Conservation (phyloP, 495 filamentous ascomycete genomes). For the Aspergillus nidulans region DNA sequence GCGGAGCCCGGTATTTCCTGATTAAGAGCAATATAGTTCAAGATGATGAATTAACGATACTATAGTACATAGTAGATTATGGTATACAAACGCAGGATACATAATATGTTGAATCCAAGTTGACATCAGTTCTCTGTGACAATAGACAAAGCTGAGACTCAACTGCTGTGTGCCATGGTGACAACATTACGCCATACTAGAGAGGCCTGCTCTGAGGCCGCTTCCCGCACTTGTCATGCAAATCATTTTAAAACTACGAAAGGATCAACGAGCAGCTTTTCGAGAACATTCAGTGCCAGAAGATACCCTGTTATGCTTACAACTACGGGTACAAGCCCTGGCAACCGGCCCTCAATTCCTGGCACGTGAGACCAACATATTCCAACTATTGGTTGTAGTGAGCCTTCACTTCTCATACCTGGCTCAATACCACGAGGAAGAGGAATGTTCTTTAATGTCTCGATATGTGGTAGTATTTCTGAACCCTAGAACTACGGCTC, state of each 20-base stretch:
- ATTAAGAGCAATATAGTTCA: neutral
- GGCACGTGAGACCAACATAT: conserved; percentile 7
- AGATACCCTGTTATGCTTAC: neutral
- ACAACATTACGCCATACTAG: too few relatives aligned
- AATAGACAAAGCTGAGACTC: too few relatives aligned
- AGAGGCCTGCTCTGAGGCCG: neutral
- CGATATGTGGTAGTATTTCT: conserved; percentile 21
- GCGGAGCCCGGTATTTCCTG: neutral
- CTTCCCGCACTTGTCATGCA: too few relatives aligned
- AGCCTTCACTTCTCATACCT: neutral
- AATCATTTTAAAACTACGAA: neutral
- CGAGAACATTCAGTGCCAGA: neutral
- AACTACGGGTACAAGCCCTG: neutral
- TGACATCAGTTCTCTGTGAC: too few relatives aligned
- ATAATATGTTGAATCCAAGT: too few relatives aligned
- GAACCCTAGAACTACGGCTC: conserved; percentile 26
- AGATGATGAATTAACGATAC: too few relatives aligned
- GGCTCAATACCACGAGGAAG: conserved; percentile 16
- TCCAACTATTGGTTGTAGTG: neutral
- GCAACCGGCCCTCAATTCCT: neutral
- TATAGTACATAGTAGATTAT: too few relatives aligned
- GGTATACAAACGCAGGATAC: too few relatives aligned
- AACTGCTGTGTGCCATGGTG: too few relatives aligned
- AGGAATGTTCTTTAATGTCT: conserved; percentile 20
- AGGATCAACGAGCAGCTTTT: neutral